These are phyloP conservation scores for Crithidia bombi DNA, from an alignment of 208 protist genomes.

Conservation along the genomic window DNA sequence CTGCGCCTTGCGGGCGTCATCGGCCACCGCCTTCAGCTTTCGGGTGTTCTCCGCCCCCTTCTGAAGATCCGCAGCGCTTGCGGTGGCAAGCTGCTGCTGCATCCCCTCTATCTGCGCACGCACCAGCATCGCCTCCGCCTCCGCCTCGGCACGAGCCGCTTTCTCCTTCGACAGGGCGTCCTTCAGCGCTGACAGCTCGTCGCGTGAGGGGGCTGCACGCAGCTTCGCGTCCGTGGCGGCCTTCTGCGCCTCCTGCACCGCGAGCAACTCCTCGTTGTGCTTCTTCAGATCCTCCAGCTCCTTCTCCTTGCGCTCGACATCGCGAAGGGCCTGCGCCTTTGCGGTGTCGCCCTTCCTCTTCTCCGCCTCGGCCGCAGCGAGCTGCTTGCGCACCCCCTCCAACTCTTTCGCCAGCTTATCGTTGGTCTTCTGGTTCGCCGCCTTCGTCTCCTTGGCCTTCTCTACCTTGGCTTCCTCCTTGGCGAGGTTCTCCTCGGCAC, in stretches of 20 bases:
- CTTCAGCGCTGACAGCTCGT: conserved; percentile 17
- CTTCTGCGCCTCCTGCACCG: conserved; percentile 26
- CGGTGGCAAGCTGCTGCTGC: conserved; percentile 13
- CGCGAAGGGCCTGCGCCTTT: conserved; percentile 15
- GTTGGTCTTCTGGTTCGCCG: conserved; percentile 2
- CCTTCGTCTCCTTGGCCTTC: conserved; percentile 12
- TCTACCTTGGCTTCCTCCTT: conserved; percentile 20
- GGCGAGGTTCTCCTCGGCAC: conserved; percentile 42
- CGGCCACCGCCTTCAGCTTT: conserved; percentile 35
- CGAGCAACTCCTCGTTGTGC: conserved; percentile 17
- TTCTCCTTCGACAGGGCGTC: conserved; percentile 23
- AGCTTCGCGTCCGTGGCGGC: conserved; percentile 23
- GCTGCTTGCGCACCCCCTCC: conserved; percentile 26
- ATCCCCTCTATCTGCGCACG: conserved; percentile 18
- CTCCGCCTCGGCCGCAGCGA: conserved; percentile 18
- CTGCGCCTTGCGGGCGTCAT: conserved; percentile 32
- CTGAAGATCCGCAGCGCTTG: background rate
- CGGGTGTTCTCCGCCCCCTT: conserved; percentile 20
- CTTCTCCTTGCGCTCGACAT: conserved; percentile 12
- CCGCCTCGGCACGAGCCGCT: conserved; percentile 20
- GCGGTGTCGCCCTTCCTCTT: conserved; percentile 26
- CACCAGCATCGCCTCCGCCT: conserved; percentile 17
- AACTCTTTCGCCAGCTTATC: conserved; percentile 35
- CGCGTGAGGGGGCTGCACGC: conserved; percentile 6
- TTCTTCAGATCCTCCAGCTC: conserved; percentile 24